phyloP scores from a whole-genome alignment of 2,329 filamentous ascomycete species.

The Seiridium unicorne region DNA sequence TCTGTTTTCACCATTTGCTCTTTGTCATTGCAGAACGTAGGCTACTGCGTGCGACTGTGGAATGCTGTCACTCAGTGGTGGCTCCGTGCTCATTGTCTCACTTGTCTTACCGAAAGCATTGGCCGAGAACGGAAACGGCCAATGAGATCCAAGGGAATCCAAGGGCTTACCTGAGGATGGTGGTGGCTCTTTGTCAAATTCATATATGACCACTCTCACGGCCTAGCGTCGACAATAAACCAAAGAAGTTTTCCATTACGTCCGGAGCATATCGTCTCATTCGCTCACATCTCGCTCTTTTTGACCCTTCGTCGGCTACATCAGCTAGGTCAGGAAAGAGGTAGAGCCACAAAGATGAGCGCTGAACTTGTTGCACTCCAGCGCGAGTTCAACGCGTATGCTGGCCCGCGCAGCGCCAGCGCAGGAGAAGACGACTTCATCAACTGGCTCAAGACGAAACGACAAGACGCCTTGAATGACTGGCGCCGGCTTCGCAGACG shows the following conservation, averaged over 20 bases:
- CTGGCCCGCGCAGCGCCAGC: too few relatives aligned
- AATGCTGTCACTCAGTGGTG: slow-evolving; percentile 15
- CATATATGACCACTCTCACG: background rate
- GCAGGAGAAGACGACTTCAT: background rate
- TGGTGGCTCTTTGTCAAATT: slow-evolving; percentile 15
- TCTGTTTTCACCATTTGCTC: background rate
- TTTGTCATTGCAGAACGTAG: background rate
- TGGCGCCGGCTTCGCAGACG: background rate
- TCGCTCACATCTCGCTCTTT: background rate
- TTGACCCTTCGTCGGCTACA: background rate
- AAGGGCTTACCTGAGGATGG: background rate
- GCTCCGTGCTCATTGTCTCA: slow-evolving; percentile 3
- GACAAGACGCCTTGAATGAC: background rate
- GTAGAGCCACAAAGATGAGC: background rate
- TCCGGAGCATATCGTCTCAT: background rate
- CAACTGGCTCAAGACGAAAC: background rate
- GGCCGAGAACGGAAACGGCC: slow-evolving; percentile 15
- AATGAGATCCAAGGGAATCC: slow-evolving; percentile 10
- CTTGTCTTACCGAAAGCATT: slow-evolving; percentile 11
- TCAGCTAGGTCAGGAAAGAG: background rate
- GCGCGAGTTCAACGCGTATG: background rate
- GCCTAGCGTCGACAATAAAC: background rate
- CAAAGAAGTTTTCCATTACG: background rate
- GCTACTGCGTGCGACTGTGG: slow-evolving; percentile 14
- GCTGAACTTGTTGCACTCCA: background rate